Evolutionary conservation across 2,329 filamentous ascomycete species (phyloP).

Genomic region (Aspergillus hiratsukae): DNA sequence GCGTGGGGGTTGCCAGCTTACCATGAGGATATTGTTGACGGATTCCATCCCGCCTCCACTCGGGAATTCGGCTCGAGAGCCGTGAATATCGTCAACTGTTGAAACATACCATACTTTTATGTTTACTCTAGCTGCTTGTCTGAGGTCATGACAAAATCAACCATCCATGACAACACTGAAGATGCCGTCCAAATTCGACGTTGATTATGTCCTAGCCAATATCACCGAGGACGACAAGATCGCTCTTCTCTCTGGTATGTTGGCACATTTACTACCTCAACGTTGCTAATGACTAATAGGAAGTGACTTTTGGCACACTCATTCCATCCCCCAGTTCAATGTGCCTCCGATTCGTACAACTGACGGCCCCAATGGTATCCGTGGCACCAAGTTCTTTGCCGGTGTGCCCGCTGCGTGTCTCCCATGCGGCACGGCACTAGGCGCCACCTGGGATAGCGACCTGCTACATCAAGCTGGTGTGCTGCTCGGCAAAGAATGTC

Average conservation of each 20-base stretch:
- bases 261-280: background rate
- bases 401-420: constrained; percentile 58
- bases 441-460: constrained; percentile 54
- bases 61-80: background rate
- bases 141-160: background rate
- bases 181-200: constrained; percentile 14
- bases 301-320: constrained; percentile 67
- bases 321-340: constrained; percentile 55
- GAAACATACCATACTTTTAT: background rate
- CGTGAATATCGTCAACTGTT: background rate
- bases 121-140: background rate
- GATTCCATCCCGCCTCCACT: background rate
- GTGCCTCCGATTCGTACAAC: constrained; percentile 62
- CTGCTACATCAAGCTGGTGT: constrained; percentile 56
- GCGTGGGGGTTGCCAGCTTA: background rate
- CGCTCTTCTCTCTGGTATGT: constrained; percentile 18
- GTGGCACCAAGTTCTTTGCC: constrained; percentile 65
- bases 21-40: background rate
- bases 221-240: constrained; percentile 19
- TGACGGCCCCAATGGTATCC: constrained; percentile 66
- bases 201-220: constrained; percentile 16
- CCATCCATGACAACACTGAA: background rate
- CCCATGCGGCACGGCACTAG: constrained; percentile 56
- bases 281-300: constrained; percentile 35
- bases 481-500: constrained; percentile 63